Evolutionary conservation across 1,284 basidiomycete genomes (phyloP).

Genomic region (Hortiboletus rubellus): DNA sequence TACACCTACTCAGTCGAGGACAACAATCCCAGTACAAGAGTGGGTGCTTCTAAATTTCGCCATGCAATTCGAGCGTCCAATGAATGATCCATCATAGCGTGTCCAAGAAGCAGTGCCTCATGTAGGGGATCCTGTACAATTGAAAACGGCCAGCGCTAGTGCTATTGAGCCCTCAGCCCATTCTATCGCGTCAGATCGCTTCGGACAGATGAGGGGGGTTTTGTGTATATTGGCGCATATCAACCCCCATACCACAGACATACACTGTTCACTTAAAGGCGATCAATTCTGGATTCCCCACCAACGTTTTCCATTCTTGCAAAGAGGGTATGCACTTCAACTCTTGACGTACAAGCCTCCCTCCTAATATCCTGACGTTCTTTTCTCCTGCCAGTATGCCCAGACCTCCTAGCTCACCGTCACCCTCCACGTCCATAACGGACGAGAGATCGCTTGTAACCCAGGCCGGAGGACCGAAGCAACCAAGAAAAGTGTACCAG

Average conservation of each 20-base stretch:
- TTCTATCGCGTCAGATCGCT: not conserved
- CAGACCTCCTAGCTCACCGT: not conserved
- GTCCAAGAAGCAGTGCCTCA: not conserved
- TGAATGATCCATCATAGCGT: not conserved
- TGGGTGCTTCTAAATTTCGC: too few species aligned
- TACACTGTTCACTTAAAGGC: not conserved
- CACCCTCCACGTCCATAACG: not conserved
- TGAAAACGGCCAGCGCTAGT: too few species aligned
- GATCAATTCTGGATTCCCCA: not conserved
- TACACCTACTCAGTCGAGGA: too few species aligned
- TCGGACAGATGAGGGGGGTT: not conserved
- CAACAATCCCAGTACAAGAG: too few species aligned
- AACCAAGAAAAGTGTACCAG: not conserved
- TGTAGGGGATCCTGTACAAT: too few species aligned
- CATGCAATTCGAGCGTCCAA: too few species aligned
- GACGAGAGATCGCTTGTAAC: too few species aligned
- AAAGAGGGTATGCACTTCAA: not conserved
- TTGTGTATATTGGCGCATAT: not conserved
- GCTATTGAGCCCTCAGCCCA: not conserved
- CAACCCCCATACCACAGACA: not conserved
- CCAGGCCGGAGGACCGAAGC: not conserved
- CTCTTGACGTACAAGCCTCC: not conserved
- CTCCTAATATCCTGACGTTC: not conserved
- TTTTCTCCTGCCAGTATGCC: not conserved
- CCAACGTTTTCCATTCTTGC: not conserved